phyloP scores from a whole-genome alignment of 495 filamentous ascomycete species.

The Penicillium chermesinum region DNA sequence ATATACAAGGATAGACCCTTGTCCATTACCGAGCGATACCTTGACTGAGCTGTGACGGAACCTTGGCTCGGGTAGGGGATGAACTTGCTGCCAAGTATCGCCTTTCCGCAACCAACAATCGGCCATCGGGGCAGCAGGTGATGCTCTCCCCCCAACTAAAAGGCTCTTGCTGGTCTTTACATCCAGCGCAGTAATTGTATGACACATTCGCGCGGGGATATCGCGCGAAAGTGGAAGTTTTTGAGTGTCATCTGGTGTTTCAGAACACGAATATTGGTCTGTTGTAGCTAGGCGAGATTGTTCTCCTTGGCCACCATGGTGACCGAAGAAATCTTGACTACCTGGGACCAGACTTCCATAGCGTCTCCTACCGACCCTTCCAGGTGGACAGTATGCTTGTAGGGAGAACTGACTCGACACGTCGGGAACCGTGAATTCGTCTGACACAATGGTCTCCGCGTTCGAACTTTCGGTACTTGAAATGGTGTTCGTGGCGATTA shows the following conservation, averaged over 20 bases:
- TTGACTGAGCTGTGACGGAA: slow-evolving; percentile 64
- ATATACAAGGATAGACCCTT: slow-evolving; percentile 51
- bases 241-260: slow-evolving; percentile 16
- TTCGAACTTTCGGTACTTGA: background rate
- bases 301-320: slow-evolving; percentile 59
- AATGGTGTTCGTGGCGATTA: slow-evolving; percentile 50
- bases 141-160: slow-evolving; percentile 72
- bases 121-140: slow-evolving; percentile 57
- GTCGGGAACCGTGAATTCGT: background rate
- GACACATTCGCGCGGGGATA: slow-evolving; percentile 62
- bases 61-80: slow-evolving; percentile 58
- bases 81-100: slow-evolving; percentile 54
- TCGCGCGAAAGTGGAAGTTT: slow-evolving; percentile 31
- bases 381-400: slow-evolving; percentile 11
- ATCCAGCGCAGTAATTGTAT: slow-evolving; percentile 60
- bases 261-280: slow-evolving; percentile 47
- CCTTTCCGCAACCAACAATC: slow-evolving; percentile 70
- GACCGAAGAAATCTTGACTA: slow-evolving; percentile 32
- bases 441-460: background rate
- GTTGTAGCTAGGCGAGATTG: slow-evolving; percentile 55
- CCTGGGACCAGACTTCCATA: slow-evolving; percentile 43
- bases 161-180: slow-evolving; percentile 42
- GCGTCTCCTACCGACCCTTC: slow-evolving; percentile 25
- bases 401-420: slow-evolving; percentile 19
- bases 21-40: slow-evolving; percentile 37